Percentiles rank a stretch among this genome's conserved stretches.
Evolutionary conservation across 768 basidiomycete genomes (phyloP).

Genomic region (Podaxis carcinomalis): DNA sequence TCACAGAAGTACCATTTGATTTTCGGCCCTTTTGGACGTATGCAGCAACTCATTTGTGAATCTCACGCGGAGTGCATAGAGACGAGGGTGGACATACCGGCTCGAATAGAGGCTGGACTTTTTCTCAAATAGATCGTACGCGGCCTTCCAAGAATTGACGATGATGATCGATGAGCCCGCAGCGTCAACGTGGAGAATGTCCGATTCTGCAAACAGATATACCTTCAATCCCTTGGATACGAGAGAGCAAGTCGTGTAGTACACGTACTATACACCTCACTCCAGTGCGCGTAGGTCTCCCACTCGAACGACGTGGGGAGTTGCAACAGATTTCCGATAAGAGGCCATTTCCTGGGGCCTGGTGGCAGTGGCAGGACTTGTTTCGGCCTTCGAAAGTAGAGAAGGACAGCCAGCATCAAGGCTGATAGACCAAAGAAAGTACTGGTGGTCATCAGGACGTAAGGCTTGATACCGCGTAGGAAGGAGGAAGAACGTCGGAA

Average conservation of each 20-base stretch:
- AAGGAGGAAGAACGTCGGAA: neutral
- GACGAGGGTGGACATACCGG: conserved; percentile 9
- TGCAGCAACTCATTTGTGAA: neutral
- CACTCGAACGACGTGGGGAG: conserved; percentile 33
- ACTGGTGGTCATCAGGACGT: neutral
- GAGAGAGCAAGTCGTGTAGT: neutral
- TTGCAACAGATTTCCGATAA: conserved; percentile 37
- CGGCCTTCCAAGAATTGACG: conserved; percentile 30
- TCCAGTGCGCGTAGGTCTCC: conserved; percentile 33
- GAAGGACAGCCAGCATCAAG: neutral
- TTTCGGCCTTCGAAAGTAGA: neutral
- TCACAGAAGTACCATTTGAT: conserved; percentile 12
- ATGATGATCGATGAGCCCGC: conserved; percentile 20
- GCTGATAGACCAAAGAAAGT: neutral
- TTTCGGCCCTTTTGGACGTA: neutral
- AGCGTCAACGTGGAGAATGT: conserved; percentile 20
- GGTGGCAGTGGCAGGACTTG: conserved; percentile 30
- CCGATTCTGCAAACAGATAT: conserved; percentile 16
- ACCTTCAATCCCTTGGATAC: neutral
- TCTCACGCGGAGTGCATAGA: neutral
- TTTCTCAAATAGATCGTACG: conserved; percentile 35
- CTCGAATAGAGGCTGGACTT: conserved; percentile 34
- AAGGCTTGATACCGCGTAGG: neutral
- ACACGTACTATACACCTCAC: conserved; percentile 29
- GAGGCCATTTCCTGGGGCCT: conserved; percentile 33